These are phyloP conservation scores for Cutaneotrichosporon cavernicola DNA, from an alignment of 1,284 basidiomycete genomes.

Conservation along the genomic window DNA sequence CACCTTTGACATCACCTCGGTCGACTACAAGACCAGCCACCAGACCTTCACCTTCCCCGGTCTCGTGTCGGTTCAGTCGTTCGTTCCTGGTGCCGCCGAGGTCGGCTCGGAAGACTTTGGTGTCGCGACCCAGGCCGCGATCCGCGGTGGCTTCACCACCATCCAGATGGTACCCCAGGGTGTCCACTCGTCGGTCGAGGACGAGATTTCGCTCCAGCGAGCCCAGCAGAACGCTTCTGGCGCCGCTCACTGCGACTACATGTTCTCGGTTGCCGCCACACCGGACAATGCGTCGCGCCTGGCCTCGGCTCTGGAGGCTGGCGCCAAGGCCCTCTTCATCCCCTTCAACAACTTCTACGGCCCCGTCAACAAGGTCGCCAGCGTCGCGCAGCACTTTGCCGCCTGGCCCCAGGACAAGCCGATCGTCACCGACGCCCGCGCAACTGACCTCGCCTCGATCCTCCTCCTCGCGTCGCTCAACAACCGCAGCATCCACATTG, in stretches of 20 bases:
- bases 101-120: conserved; percentile 64
- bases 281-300: conserved; percentile 65
- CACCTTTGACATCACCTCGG: conserved; percentile 75
- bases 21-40: conserved; percentile 95
- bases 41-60: conserved; percentile 89
- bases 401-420: conserved; percentile 89
- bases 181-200: conserved; percentile 62
- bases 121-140: conserved; percentile 71
- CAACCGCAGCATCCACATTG: conserved; percentile 85
- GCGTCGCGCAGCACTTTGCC: conserved; percentile 81
- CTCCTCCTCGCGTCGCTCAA: conserved; percentile 90
- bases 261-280: conserved; percentile 74
- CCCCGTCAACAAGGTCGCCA: conserved; percentile 58
- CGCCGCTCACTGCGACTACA: conserved; percentile 79
- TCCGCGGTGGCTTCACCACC: conserved; percentile 84
- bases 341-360: conserved; percentile 66
- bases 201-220: conserved; percentile 66
- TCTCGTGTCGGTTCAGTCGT: conserved; percentile 82
- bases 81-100: conserved; percentile 70
- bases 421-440: conserved; percentile 89
- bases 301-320: conserved; percentile 70
- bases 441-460: conserved; percentile 88
- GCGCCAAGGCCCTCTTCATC: conserved; percentile 80
- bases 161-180: conserved; percentile 75
- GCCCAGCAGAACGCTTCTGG: conserved; percentile 66